A percentile compares a stretch with the other conserved stretches of the same genome.
These are phyloP conservation scores for Tolypocladium paradoxum DNA, from an alignment of 2,329 filamentous ascomycete species.

Conservation along the genomic window DNA sequence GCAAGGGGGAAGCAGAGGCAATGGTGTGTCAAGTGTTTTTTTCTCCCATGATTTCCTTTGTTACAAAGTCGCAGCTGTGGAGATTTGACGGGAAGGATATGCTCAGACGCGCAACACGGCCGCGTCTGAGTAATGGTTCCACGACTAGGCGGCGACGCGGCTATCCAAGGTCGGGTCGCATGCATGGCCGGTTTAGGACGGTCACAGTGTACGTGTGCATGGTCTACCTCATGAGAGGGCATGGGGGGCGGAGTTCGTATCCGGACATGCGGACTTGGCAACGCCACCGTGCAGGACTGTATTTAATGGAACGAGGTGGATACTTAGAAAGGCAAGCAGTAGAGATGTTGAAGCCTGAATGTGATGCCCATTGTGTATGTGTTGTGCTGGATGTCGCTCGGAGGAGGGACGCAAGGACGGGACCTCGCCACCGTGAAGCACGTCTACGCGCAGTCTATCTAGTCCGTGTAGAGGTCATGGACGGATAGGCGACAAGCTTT, in stretches of 20 bases:
- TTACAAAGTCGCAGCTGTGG: neutral
- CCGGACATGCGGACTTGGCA: neutral
- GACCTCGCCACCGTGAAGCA: neutral
- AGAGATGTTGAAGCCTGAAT: no score
- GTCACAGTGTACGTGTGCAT: neutral
- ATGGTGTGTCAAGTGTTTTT: slow-evolving; percentile 1
- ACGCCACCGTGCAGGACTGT: neutral
- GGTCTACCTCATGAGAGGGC: neutral
- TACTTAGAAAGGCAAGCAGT: neutral
- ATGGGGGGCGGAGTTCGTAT: neutral
- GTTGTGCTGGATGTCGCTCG: neutral
- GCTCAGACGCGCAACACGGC: neutral
- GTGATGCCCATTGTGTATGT: neutral
- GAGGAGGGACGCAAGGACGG: neutral
- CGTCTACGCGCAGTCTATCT: neutral
- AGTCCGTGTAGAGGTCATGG: neutral
- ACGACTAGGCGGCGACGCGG: neutral
- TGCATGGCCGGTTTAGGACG: neutral
- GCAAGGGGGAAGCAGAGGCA: slow-evolving; percentile 2
- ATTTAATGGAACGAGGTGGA: neutral
- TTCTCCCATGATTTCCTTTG: slow-evolving; percentile 1
- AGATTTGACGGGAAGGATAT: neutral
- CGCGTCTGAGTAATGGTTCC: neutral
- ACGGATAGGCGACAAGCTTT: no score
- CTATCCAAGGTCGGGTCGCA: neutral